These are phyloP conservation scores for Candida xyloterini DNA, from an alignment of 805 yeast species.

Conservation along the genomic window DNA sequence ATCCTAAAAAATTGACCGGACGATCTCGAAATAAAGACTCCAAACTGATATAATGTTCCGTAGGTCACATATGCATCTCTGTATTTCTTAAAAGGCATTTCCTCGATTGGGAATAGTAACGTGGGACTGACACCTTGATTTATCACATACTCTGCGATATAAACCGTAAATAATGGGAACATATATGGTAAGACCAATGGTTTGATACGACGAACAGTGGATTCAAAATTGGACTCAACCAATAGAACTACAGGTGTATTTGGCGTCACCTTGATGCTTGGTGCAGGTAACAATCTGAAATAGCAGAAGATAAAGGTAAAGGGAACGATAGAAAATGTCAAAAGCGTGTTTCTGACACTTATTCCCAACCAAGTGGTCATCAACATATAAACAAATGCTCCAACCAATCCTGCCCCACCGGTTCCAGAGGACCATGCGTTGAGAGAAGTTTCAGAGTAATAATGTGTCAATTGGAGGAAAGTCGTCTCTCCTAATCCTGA, in stretches of 20 bases:
- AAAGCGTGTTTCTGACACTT: slow-evolving; percentile 50
- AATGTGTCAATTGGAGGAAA: slow-evolving; percentile 83
- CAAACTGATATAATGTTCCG: slow-evolving; percentile 85
- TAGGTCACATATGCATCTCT: slow-evolving; percentile 90
- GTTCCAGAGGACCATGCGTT: slow-evolving; percentile 94
- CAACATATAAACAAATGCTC: slow-evolving; percentile 68
- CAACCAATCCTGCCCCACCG: slow-evolving; percentile 91
- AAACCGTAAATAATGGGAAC: slow-evolving; percentile 81
- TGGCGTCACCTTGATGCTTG: not conserved
- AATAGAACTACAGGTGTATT: slow-evolving; percentile 1
- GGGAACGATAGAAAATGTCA: slow-evolving; percentile 48
- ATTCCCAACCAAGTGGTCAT: slow-evolving; percentile 67
- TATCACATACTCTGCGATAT: slow-evolving; percentile 80
- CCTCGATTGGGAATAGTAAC: slow-evolving; percentile 67
- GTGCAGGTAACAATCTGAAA: slow-evolving; percentile 28
- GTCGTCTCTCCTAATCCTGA: slow-evolving; percentile 92
- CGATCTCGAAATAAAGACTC: slow-evolving; percentile 89
- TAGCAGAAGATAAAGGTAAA: slow-evolving; percentile 27
- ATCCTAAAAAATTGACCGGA: slow-evolving; percentile 67
- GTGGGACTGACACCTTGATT: slow-evolving; percentile 94
- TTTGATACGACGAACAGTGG: slow-evolving; percentile 34
- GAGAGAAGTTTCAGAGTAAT: slow-evolving; percentile 53
- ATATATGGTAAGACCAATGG: slow-evolving; percentile 63
- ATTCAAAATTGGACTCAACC: slow-evolving; percentile 19
- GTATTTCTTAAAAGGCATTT: slow-evolving; percentile 64